phyloP scores from a whole-genome alignment of 805 yeast species.

The Naumovozyma castellii region DNA sequence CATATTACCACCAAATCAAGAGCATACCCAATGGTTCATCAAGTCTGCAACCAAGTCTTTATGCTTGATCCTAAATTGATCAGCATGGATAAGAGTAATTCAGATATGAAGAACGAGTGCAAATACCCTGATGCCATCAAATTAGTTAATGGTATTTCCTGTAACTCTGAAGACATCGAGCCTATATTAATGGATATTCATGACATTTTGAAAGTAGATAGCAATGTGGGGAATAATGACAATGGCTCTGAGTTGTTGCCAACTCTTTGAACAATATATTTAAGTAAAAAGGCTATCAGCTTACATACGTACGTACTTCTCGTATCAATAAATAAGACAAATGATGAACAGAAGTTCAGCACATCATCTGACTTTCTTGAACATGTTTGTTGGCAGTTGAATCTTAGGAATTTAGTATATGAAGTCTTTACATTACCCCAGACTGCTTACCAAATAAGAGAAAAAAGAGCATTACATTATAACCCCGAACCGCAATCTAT shows the following conservation, averaged over 20 bases:
- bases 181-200: slow-evolving; percentile 23
- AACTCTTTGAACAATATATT: too few species aligned
- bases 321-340: too few species aligned
- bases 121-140: slow-evolving; percentile 16
- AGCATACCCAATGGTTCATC: slow-evolving; percentile 24
- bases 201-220: slow-evolving; percentile 9
- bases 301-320: background rate
- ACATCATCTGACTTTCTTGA: too few species aligned
- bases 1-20: slow-evolving; percentile 21
- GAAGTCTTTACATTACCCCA: too few species aligned
- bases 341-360: too few species aligned
- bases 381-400: too few species aligned
- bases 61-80: slow-evolving; percentile 16
- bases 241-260: background rate
- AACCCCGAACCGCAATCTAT: too few species aligned
- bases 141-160: slow-evolving; percentile 24
- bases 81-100: slow-evolving; percentile 1
- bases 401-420: too few species aligned
- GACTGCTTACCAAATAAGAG: too few species aligned
- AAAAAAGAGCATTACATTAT: too few species aligned
- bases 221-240: slow-evolving; percentile 1
- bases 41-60: slow-evolving; percentile 24
- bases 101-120: slow-evolving; percentile 1
- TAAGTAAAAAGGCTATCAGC: background rate
- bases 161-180: slow-evolving; percentile 24